Conservation (phyloP, 1,284 basidiomycete species). For the Irpex sp. region DNA sequence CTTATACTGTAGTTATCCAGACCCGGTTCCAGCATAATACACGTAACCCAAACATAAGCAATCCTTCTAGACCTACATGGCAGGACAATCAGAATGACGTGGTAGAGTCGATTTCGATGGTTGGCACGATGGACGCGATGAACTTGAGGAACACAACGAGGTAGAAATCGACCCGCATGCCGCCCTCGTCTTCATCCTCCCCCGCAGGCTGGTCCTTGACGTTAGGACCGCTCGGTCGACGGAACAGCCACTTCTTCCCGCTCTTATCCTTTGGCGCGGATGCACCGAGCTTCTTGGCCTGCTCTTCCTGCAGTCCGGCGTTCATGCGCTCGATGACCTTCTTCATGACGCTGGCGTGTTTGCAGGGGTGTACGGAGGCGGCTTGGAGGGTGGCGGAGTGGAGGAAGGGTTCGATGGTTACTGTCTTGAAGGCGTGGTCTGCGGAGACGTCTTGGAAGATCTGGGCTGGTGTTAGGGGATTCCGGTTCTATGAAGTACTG, state of each 20-base stretch:
- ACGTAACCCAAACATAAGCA: not conserved
- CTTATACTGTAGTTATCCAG: not conserved
- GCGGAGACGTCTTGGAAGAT: slow-evolving; percentile 98
- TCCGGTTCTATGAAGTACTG: slow-evolving; percentile 62
- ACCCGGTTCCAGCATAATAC: not conserved
- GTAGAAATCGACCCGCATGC: slow-evolving; percentile 93
- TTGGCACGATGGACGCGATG: slow-evolving; percentile 91
- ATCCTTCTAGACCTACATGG: not conserved
- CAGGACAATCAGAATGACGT: slow-evolving; percentile 61
- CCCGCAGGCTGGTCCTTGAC: slow-evolving; percentile 49
- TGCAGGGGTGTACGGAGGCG: slow-evolving; percentile 96
- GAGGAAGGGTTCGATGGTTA: slow-evolving; percentile 98
- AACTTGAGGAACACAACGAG: slow-evolving; percentile 97
- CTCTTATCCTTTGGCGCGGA: slow-evolving; percentile 32
- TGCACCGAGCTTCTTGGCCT: slow-evolving; percentile 44
- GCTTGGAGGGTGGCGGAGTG: slow-evolving; percentile 83
- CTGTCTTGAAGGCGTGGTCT: slow-evolving; percentile 98
- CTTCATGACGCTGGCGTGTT: slow-evolving; percentile 99
- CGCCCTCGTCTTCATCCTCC: slow-evolving; percentile 69
- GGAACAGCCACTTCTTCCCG: slow-evolving; percentile 84
- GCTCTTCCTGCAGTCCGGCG: slow-evolving; percentile 76
- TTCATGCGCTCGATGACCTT: slow-evolving; percentile 99
- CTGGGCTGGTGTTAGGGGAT: slow-evolving; percentile 81
- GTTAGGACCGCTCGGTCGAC: slow-evolving; percentile 60
- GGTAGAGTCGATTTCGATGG: slow-evolving; percentile 92